Percentiles rank a stretch among this genome's conserved stretches.
These are phyloP conservation scores for Pulveroboletus frians DNA, from an alignment of 768 basidiomycete genomes.

Conservation along the genomic window DNA sequence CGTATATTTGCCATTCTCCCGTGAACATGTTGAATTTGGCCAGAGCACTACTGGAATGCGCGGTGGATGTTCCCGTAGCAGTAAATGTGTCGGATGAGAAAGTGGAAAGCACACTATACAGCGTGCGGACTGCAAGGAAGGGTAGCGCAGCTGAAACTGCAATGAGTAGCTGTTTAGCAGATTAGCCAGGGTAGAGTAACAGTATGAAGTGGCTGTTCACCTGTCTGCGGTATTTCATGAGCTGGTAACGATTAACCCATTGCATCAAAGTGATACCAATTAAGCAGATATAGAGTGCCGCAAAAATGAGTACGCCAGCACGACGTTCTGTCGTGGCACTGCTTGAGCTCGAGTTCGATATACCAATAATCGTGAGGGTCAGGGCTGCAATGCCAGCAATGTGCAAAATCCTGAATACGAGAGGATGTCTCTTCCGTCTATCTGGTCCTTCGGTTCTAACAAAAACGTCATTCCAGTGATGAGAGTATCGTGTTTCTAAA, in stretches of 20 bases:
- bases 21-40: constrained; percentile 52
- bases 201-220: constrained; percentile 27
- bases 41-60: constrained; percentile 29
- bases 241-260: constrained; percentile 45
- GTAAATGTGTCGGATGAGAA: constrained; percentile 46
- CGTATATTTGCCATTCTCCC: constrained; percentile 54
- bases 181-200: constrained; percentile 8
- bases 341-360: constrained; percentile 15
- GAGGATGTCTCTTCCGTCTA: constrained; percentile 7
- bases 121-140: constrained; percentile 45
- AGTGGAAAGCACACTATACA: constrained; percentile 52
- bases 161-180: constrained; percentile 43
- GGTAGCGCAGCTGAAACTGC: constrained; percentile 54
- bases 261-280: constrained; percentile 43
- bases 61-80: constrained; percentile 21
- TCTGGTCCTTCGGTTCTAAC: constrained; percentile 29
- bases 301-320: constrained; percentile 32
- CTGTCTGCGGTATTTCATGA: constrained; percentile 25
- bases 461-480: constrained; percentile 1
- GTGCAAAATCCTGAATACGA: constrained; percentile 25
- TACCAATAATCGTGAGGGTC: constrained; percentile 31
- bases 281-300: constrained; percentile 38
- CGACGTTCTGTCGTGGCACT: constrained; percentile 28
- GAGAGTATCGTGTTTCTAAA: neutral
- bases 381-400: constrained; percentile 27